phyloP scores from a whole-genome alignment of 2,329 filamentous ascomycete genomes.

The Phyllosticta citrichinensis region DNA sequence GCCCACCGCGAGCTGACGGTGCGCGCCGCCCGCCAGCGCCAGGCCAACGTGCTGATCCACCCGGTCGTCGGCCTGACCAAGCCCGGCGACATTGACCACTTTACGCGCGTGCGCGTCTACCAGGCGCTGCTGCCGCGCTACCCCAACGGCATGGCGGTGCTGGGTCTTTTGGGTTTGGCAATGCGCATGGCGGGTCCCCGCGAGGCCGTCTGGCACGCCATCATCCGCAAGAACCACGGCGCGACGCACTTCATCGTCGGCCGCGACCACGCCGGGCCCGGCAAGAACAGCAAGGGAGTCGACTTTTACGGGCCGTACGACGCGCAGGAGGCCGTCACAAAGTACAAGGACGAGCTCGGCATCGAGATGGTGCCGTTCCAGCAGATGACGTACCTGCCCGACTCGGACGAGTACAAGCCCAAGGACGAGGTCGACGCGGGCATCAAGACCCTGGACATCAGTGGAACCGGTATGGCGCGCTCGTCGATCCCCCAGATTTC shows the following conservation, averaged over 20 bases:
- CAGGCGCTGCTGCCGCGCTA: slow-evolving; percentile 93
- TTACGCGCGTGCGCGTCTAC: slow-evolving; percentile 97
- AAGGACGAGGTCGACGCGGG: slow-evolving; percentile 80
- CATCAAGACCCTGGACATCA: slow-evolving; percentile 59
- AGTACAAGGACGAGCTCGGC: slow-evolving; percentile 91
- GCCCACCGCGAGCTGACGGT: slow-evolving; percentile 97
- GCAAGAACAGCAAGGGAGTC: slow-evolving; percentile 93
- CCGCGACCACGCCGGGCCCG: slow-evolving; percentile 93
- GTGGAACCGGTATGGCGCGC: slow-evolving; percentile 30
- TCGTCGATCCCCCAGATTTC: not conserved
- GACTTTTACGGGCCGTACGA: slow-evolving; percentile 99
- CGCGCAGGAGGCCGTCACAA: slow-evolving; percentile 89
- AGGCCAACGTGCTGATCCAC: slow-evolving; percentile 98
- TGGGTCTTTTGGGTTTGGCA: slow-evolving; percentile 86
- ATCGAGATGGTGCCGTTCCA: slow-evolving; percentile 99
- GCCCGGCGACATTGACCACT: slow-evolving; percentile 98
- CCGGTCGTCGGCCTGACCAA: slow-evolving; percentile 97
- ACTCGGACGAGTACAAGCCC: slow-evolving; percentile 91
- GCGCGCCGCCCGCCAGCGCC: slow-evolving; percentile 85
- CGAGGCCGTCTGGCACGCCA: slow-evolving; percentile 98
- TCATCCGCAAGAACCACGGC: slow-evolving; percentile 99
- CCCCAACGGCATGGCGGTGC: slow-evolving; percentile 97
- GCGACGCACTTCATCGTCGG: slow-evolving; percentile 99
- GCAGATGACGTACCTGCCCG: slow-evolving; percentile 98
- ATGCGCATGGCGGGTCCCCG: slow-evolving; percentile 99